Base-by-base conservation (phyloP, 371 early-diverging fungal species). In the Syncephalastrum sp. region DNA sequence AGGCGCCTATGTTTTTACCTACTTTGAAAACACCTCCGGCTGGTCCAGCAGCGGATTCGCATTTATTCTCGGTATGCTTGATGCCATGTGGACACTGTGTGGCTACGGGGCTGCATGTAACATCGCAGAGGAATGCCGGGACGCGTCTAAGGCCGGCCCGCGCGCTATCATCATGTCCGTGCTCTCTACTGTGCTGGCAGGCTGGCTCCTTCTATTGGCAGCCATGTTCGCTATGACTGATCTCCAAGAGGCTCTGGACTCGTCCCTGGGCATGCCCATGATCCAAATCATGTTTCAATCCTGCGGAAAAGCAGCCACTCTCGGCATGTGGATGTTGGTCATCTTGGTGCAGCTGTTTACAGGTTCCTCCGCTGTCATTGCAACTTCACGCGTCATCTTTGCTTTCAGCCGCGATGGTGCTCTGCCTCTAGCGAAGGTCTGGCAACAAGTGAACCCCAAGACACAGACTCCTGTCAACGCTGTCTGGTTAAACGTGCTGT, bases 51-150 rank as follows among this genome's bases (percentile, higher is more conserved):
- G 25, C 45, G 63, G 58, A 0, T 53, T 56, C 21, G 58, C 58
- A 13, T 63, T 54, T 44, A 15, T 63, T 1, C 19, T 63, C 6
- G 58, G 63, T 33, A 57, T 63, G 33, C 53, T 63, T 5, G 47
- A 63, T 27, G 54, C 52, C 5, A 69, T 67, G 56, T 74, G 62
- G 61, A 69, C 74, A 2, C 50, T 73, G 47, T 69, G 69, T 12
- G 78, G 84, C n/a, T 86, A 86, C 60, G 83, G 83, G 49, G 74
- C 81, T 6, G 70, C 81, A 5, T 83, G 83, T 23, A 83, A 86
- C 59, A 75, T 86, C 66, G 70, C 81, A 4, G 86, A 86, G 60
- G 86, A 86, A 60, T 83, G 84, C 33, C 66, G 70, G 53, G 68
- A 77, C 44, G 79, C 82, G 1, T 68, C 74, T 57, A 67, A 77